Evolutionary conservation across 73 alveolate genomes (phyloP).

Genomic region (Symbiodinium natans): DNA sequence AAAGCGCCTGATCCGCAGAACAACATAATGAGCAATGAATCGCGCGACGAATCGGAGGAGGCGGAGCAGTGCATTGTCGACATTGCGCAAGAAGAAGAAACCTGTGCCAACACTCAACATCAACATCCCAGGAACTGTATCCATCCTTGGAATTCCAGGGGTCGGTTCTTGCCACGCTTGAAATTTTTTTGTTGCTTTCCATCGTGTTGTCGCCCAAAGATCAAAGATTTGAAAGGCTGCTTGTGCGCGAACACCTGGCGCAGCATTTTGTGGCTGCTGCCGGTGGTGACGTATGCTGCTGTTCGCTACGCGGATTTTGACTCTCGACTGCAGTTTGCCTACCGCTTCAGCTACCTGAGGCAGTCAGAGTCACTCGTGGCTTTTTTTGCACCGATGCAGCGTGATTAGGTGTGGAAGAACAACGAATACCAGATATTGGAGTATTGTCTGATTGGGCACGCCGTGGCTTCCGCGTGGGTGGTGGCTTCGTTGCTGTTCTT

Average conservation of each 20-base stretch:
- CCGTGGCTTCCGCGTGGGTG: conserved; percentile 1
- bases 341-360: no score
- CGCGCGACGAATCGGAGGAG: no score
- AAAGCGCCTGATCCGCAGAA: no score
- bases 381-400: background rate
- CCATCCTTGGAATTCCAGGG: no score
- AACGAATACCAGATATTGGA: background rate
- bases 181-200: background rate
- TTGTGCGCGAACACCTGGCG: conserved; percentile 50
- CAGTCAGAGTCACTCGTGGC: background rate
- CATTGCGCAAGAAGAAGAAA: no score
- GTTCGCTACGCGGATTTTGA: conserved; percentile 33
- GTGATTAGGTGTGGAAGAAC: background rate
- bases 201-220: no score
- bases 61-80: no score
- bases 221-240: conserved; percentile 26
- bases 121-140: no score
- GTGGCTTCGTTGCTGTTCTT: conserved; percentile 34
- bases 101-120: no score
- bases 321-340: no score
- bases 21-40: no score
- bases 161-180: no score
- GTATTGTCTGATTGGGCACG: background rate
- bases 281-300: conserved; percentile 11
- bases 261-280: conserved; percentile 21